Evolutionary conservation across 371 early-diverging fungal genomes (phyloP).

Genomic region (Apophysomyces ossiformis): DNA sequence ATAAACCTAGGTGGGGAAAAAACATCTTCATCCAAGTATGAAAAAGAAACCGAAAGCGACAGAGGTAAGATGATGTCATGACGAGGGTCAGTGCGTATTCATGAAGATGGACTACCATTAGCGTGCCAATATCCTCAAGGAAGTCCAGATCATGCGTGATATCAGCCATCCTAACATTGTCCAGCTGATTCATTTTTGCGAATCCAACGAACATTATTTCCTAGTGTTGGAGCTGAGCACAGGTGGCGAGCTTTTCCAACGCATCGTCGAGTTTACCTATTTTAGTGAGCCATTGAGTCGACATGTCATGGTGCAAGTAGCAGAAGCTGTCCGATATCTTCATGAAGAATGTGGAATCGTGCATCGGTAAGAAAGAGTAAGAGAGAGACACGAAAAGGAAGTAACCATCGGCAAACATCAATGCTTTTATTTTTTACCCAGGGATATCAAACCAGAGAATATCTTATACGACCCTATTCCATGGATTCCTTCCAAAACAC

Average conservation of each 20-base stretch:
- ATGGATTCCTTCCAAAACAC: conserved; percentile 31
- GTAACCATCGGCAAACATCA: too few species aligned
- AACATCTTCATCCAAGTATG: conserved; percentile 47
- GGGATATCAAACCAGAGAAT: conserved; percentile 92
- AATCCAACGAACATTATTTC: conserved; percentile 71
- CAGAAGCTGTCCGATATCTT: conserved; percentile 86
- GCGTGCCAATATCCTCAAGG: conserved; percentile 84
- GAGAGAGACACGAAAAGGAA: neutral
- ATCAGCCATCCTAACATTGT: conserved; percentile 84
- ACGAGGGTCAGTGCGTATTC: conserved; percentile 5
- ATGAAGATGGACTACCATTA: conserved; percentile 28
- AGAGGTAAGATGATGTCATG: conserved; percentile 26
- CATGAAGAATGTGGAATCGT: conserved; percentile 89
- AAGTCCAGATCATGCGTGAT: conserved; percentile 85
- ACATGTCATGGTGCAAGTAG: conserved; percentile 89
- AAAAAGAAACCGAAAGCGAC: conserved; percentile 49
- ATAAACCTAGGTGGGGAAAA: conserved; percentile 26
- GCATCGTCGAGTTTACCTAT: conserved; percentile 81
- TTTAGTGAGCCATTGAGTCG: conserved; percentile 79
- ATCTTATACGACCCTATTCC: conserved; percentile 72
- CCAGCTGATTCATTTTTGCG: conserved; percentile 70
- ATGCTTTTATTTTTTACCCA: conserved; percentile 31
- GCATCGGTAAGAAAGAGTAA: conserved; percentile 67
- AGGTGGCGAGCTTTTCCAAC: conserved; percentile 90
- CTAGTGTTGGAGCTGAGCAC: conserved; percentile 83